Percentiles rank a stretch among this genome's conserved stretches.
phyloP scores from a whole-genome alignment of 306 rosid genomes.

The Canavalia ensiformis region DNA sequence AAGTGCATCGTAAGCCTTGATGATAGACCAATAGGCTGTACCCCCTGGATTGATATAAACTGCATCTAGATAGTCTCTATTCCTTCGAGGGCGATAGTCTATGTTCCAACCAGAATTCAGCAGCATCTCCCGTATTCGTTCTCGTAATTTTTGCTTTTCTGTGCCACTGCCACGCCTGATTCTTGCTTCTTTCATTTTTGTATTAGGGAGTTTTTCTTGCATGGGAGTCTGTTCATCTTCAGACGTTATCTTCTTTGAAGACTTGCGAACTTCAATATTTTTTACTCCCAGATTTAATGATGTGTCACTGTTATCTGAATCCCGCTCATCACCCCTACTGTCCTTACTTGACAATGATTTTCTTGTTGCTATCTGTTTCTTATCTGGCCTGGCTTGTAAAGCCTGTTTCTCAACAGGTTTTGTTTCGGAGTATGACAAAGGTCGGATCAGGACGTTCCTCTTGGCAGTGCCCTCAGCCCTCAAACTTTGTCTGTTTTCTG shows the following conservation, averaged over 20 bases:
- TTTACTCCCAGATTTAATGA: slow-evolving; percentile 62
- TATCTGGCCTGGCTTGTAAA: slow-evolving; percentile 56
- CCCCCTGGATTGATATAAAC: slow-evolving; percentile 86
- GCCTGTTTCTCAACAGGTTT: slow-evolving; percentile 54
- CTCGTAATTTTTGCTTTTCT: slow-evolving; percentile 89
- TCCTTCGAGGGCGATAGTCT: slow-evolving; percentile 92
- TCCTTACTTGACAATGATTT: slow-evolving; percentile 63
- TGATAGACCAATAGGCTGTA: slow-evolving; percentile 94
- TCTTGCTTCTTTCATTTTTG: slow-evolving; percentile 66
- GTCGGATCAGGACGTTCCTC: slow-evolving; percentile 54
- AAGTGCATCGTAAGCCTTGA: slow-evolving; percentile 91
- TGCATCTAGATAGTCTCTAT: slow-evolving; percentile 90
- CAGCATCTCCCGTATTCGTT: slow-evolving; percentile 78
- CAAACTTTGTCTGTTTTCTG: slow-evolving; percentile 56
- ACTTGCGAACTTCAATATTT: slow-evolving; percentile 53
- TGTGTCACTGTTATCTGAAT: slow-evolving; percentile 68
- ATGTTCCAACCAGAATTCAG: slow-evolving; percentile 83
- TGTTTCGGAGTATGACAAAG: slow-evolving; percentile 53
- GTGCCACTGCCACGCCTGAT: slow-evolving; percentile 87
- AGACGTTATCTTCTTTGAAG: slow-evolving; percentile 54
- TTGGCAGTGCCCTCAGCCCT: slow-evolving; percentile 57
- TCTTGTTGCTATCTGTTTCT: slow-evolving; percentile 51
- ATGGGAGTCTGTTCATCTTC: slow-evolving; percentile 66
- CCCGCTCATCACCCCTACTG: slow-evolving; percentile 57
- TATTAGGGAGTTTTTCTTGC: slow-evolving; percentile 58